These are phyloP conservation scores for Voacanga thouarsii DNA, from an alignment of 257 asterid genomes.

Conservation along the genomic window DNA sequence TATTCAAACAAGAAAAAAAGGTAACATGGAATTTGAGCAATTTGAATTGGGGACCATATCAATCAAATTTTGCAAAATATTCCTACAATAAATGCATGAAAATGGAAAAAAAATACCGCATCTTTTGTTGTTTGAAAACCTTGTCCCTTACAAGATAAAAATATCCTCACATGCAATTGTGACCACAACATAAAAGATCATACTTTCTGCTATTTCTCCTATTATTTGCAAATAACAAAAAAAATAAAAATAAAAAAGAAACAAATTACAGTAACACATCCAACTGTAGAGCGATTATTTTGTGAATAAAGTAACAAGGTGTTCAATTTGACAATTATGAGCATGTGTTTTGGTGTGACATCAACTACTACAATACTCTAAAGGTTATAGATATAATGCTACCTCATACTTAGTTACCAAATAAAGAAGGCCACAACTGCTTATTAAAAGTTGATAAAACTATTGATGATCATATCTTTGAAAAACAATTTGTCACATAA, in stretches of 20 bases:
- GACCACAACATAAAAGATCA: background rate
- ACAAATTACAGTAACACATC: background rate
- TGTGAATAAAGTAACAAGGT: too few species aligned
- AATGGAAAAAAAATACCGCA: slow-evolving; percentile 70
- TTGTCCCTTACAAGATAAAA: slow-evolving; percentile 55
- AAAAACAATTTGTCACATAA: background rate
- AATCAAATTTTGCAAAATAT: background rate
- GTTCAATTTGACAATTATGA: too few species aligned
- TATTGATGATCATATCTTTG: background rate
- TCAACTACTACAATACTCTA: background rate
- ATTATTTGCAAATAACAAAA: too few species aligned
- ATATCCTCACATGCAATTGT: background rate
- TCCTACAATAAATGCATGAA: background rate
- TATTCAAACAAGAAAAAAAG: background rate
- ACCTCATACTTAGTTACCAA: background rate
- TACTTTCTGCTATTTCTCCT: background rate
- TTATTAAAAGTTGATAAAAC: background rate
- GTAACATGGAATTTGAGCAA: background rate
- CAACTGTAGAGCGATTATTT: background rate
- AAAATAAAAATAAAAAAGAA: too few species aligned
- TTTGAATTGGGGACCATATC: background rate
- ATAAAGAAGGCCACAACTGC: too few species aligned
- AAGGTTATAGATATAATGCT: background rate
- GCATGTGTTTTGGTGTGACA: too few species aligned
- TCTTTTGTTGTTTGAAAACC: slow-evolving; percentile 77